Percentiles rank a stretch among this genome's conserved stretches.
Conservation (phyloP, 306 rosid genomes). For the Cercis canadensis region DNA sequence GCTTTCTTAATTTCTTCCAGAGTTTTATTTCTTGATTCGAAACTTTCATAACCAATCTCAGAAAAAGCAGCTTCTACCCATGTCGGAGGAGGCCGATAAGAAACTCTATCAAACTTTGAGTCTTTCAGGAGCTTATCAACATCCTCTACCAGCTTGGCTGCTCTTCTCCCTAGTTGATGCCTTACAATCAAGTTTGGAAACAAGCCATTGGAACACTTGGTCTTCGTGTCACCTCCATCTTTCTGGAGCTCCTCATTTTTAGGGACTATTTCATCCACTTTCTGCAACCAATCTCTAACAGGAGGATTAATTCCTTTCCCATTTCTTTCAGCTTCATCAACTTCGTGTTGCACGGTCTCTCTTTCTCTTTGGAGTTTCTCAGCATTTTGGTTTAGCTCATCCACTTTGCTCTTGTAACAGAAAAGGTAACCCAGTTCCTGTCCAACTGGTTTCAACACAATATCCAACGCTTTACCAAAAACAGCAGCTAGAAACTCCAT, state of each 20-base stretch:
- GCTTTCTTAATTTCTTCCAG: neutral
- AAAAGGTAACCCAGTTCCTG: neutral
- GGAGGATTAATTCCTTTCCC: too few relatives aligned
- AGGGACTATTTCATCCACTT: too few relatives aligned
- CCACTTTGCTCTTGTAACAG: neutral
- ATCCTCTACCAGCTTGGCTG: neutral
- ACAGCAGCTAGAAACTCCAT: neutral
- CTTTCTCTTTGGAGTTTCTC: too few relatives aligned
- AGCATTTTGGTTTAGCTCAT: neutral
- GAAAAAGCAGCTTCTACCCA: neutral
- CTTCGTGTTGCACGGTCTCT: too few relatives aligned
- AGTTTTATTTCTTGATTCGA: neutral
- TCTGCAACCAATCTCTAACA: too few relatives aligned
- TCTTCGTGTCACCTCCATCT: too few relatives aligned
- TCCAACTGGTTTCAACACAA: neutral
- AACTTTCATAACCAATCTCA: neutral
- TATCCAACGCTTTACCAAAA: neutral
- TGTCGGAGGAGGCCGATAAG: neutral
- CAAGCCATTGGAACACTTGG: too few relatives aligned
- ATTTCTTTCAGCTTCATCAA: too few relatives aligned
- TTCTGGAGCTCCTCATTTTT: too few relatives aligned
- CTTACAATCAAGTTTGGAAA: constrained; percentile 1
- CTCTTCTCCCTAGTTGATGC: constrained; percentile 8
- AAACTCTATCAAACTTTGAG: neutral
- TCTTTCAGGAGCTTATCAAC: neutral